These are phyloP conservation scores for Xylaria acuta DNA, from an alignment of 495 filamentous ascomycete species.

Conservation along the genomic window DNA sequence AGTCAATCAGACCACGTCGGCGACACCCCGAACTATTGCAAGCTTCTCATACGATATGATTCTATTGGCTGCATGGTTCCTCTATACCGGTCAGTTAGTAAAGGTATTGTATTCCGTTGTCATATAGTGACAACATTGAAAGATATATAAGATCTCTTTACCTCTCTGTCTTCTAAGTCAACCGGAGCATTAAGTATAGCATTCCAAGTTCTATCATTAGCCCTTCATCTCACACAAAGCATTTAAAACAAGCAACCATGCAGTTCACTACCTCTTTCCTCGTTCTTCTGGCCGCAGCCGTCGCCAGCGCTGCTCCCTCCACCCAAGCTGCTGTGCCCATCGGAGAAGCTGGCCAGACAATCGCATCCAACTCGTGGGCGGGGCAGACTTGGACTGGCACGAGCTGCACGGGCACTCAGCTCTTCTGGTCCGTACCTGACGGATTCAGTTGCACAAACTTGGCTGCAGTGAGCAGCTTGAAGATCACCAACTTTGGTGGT, in stretches of 20 bases:
- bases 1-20: not conserved
- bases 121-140: not conserved
- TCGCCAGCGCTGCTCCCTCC: not conserved
- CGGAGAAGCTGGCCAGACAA: not conserved
- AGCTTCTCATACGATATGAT: not conserved
- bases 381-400: constrained; percentile 2
- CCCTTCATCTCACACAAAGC: not conserved
- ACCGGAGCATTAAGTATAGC: not conserved
- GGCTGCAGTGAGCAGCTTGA: not conserved
- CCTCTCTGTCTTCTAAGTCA: not conserved
- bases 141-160: not conserved
- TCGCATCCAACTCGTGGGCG: not conserved
- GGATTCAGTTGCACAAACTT: constrained; percentile 3
- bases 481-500: not conserved
- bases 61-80: not conserved
- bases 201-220: not conserved
- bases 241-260: not conserved
- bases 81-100: not conserved
- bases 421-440: not conserved
- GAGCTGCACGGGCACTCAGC: not conserved
- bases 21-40: not conserved
- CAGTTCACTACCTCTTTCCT: not conserved
- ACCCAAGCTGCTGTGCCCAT: not conserved
- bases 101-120: not conserved
- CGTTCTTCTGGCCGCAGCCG: not conserved